Evolutionary conservation across 306 rosid genomes (phyloP).

Genomic region (Notholithocarpus densiflorus): DNA sequence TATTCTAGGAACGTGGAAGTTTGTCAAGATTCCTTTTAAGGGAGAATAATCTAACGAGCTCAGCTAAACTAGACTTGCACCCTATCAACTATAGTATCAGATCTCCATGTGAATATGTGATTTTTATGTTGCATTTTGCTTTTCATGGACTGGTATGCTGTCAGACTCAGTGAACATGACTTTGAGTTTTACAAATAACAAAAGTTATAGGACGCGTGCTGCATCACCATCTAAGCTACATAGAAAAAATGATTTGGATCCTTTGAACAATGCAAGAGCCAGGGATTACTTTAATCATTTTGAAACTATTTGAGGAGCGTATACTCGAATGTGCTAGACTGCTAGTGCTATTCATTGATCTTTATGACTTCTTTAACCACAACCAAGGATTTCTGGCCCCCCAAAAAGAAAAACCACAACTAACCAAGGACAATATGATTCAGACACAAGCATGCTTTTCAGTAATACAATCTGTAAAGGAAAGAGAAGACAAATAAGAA

Average conservation of each 20-base stretch:
- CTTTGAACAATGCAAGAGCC: background rate
- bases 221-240: background rate
- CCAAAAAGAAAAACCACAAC: too few relatives aligned
- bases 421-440: conserved; percentile 37
- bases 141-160: background rate
- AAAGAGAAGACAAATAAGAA: conserved; percentile 18
- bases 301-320: background rate
- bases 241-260: background rate
- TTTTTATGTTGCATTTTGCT: background rate
- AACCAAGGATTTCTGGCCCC: conserved; percentile 13
- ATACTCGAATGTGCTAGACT: conserved; percentile 10
- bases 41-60: conserved; percentile 23
- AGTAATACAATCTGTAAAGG: conserved; percentile 27
- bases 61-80: background rate
- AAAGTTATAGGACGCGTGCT: conserved; percentile 14
- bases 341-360: conserved; percentile 14
- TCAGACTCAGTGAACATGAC: conserved; percentile 1
- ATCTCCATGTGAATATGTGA: conserved; percentile 9
- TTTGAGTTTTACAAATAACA: background rate
- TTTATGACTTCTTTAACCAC: conserved; percentile 13
- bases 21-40: background rate
- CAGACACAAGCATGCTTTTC: conserved; percentile 39
- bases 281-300: conserved; percentile 12
- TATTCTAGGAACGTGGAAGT: background rate
- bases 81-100: background rate